A percentile compares a stretch with the other conserved stretches of the same genome.
These are phyloP conservation scores for Crithidia brevicula DNA, from an alignment of 208 protist species.

Conservation along the genomic window DNA sequence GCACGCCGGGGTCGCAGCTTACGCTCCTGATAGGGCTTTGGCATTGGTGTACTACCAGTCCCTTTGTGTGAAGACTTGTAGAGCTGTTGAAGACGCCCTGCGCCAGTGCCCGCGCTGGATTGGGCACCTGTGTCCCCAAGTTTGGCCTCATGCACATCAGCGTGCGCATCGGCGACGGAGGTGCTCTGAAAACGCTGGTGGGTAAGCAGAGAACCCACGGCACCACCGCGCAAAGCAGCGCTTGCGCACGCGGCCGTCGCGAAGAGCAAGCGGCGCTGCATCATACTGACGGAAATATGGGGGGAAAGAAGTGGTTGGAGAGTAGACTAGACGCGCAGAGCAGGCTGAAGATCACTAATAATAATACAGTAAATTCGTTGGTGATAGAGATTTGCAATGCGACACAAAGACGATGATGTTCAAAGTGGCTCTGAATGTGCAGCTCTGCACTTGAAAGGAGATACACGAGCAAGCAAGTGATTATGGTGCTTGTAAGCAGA, in stretches of 20 bases:
- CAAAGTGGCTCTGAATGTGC: too few species aligned
- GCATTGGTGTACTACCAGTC: constrained; percentile 51
- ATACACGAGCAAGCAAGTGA: too few species aligned
- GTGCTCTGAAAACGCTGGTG: constrained; percentile 19
- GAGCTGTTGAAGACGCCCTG: constrained; percentile 37
- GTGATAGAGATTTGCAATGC: too few species aligned
- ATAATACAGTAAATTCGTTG: too few species aligned
- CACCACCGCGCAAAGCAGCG: background rate
- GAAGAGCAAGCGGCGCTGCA: constrained; percentile 21
- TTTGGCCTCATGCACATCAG: background rate
- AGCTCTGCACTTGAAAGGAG: too few species aligned
- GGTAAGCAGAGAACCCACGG: background rate
- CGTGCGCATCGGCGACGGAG: background rate
- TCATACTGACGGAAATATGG: too few species aligned
- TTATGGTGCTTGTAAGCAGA: too few species aligned
- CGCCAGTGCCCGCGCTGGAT: constrained; percentile 4
- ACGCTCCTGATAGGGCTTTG: constrained; percentile 29
- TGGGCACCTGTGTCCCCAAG: background rate
- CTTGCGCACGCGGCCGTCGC: background rate
- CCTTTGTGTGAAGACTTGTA: constrained; percentile 87
- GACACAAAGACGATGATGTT: too few species aligned
- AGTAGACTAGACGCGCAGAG: too few species aligned
- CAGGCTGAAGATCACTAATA: too few species aligned
- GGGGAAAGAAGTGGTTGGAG: too few species aligned
- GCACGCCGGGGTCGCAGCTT: constrained; percentile 7